Percentiles rank a stretch among this genome's conserved stretches.
phyloP scores from a whole-genome alignment of 176 grass and related monocot species.

The Zoysia pacifica region DNA sequence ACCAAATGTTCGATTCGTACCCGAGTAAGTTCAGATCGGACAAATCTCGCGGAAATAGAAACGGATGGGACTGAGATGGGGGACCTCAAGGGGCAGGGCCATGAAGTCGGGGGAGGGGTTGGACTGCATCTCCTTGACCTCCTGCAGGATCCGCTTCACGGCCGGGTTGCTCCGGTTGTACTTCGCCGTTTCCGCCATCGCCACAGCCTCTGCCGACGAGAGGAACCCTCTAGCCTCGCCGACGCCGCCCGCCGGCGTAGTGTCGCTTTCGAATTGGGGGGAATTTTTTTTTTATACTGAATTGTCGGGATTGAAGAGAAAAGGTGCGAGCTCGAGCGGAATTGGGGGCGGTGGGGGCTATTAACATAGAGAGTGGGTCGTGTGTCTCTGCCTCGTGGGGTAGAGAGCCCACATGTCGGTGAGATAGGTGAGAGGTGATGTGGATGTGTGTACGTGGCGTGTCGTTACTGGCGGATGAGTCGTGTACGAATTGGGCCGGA shows the following conservation, averaged over 20 bases:
- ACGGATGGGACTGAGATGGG: constrained; percentile 15
- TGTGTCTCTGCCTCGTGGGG: constrained; percentile 35
- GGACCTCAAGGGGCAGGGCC: constrained; percentile 88
- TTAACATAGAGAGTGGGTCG: background rate
- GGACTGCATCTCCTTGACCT: constrained; percentile 99
- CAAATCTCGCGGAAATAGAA: background rate
- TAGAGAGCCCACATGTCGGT: constrained; percentile 23
- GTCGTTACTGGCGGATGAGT: constrained; percentile 8
- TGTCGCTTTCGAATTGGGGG: constrained; percentile 29
- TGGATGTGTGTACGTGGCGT: constrained; percentile 41
- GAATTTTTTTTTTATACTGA: background rate
- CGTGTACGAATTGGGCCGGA: constrained; percentile 9
- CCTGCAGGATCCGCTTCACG: constrained; percentile 99
- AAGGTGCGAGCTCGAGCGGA: background rate
- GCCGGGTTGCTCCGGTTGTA: constrained; percentile 98
- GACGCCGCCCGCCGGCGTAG: constrained; percentile 31
- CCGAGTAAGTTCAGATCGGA: constrained; percentile 7
- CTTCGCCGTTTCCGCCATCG: constrained; percentile 57
- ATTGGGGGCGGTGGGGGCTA: constrained; percentile 10
- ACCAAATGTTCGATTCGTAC: background rate
- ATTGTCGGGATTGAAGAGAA: too few relatives aligned
- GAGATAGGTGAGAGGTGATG: constrained; percentile 11
- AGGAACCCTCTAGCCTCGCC: constrained; percentile 12
- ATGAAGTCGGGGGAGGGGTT: constrained; percentile 96
- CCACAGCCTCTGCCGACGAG: background rate